Percentiles rank a stretch among this genome's conserved stretches.
Evolutionary conservation across 1,284 basidiomycete species (phyloP).

Genomic region (Cyathus olla): DNA sequence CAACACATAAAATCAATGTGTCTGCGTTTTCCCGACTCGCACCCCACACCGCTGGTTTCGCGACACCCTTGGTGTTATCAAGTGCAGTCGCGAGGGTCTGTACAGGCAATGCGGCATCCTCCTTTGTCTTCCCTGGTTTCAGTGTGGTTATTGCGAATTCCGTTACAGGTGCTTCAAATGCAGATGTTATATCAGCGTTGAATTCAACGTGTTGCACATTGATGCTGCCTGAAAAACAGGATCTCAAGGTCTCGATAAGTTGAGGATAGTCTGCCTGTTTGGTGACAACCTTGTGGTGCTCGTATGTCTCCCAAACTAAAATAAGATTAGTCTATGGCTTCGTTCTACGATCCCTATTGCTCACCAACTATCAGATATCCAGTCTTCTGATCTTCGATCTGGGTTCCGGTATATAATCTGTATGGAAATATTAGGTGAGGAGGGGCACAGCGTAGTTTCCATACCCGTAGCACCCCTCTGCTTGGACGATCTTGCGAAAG

Average conservation of each 20-base stretch:
- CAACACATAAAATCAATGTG: too few relatives aligned
- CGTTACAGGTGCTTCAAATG: too few relatives aligned
- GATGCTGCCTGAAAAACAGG: not conserved
- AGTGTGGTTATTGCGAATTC: too few relatives aligned
- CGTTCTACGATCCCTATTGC: not conserved
- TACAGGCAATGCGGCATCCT: too few relatives aligned
- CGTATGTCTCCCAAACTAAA: constrained; percentile 5
- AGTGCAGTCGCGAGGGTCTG: too few relatives aligned
- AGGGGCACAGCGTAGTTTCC: not conserved
- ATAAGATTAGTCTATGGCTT: not conserved
- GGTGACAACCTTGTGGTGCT: not conserved
- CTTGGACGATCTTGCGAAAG: too few relatives aligned
- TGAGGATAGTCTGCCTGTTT: not conserved
- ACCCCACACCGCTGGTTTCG: too few relatives aligned
- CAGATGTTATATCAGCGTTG: not conserved
- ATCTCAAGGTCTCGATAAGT: not conserved
- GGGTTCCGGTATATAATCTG: not conserved
- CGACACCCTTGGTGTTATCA: too few relatives aligned
- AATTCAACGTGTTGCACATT: constrained; percentile 1
- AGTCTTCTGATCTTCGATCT: not conserved
- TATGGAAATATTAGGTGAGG: not conserved
- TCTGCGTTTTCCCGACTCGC: too few relatives aligned
- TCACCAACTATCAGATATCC: not conserved
- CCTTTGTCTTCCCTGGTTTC: too few relatives aligned
- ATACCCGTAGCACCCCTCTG: too few relatives aligned